Evolutionary conservation across 352 stramenopile genomes (phyloP).

Genomic region (Globisporangium parvum): DNA sequence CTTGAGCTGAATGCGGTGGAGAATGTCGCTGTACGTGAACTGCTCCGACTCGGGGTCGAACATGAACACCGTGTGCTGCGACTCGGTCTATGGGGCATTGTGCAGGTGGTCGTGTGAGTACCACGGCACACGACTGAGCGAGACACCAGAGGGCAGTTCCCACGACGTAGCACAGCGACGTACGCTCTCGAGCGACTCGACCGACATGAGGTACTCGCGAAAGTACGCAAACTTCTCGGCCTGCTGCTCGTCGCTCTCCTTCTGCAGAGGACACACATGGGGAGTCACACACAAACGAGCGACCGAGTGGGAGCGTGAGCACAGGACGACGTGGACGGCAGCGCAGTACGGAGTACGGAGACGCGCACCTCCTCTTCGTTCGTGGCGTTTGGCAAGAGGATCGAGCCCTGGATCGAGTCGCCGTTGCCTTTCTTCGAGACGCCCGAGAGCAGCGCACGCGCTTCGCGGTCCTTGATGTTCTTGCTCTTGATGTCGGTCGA

Average conservation of each 20-base stretch:
- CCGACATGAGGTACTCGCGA: slow-evolving; percentile 73
- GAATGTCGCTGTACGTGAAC: slow-evolving; percentile 74
- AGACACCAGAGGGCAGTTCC: background rate
- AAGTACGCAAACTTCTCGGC: slow-evolving; percentile 80
- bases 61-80: slow-evolving; percentile 76
- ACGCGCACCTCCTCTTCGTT: slow-evolving; percentile 45
- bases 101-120: background rate
- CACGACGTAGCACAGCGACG: slow-evolving; percentile 14
- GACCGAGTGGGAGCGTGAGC: background rate
- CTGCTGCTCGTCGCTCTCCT: slow-evolving; percentile 39
- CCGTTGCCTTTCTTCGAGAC: slow-evolving; percentile 63
- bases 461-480: slow-evolving; percentile 59
- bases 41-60: slow-evolving; percentile 66
- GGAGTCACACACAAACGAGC: slow-evolving; percentile 1
- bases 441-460: slow-evolving; percentile 63
- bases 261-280: slow-evolving; percentile 6
- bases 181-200: slow-evolving; percentile 65
- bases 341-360: background rate
- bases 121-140: background rate
- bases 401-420: slow-evolving; percentile 69
- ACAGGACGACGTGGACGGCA: background rate
- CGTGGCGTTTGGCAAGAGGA: slow-evolving; percentile 54
- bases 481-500: slow-evolving; percentile 77
- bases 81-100: slow-evolving; percentile 28
- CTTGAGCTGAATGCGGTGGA: slow-evolving; percentile 71